A percentile compares a stretch with the other conserved stretches of the same genome.
These are phyloP conservation scores for Colletotrichum destructivum DNA, from an alignment of 2,329 filamentous ascomycete genomes.

Conservation along the genomic window DNA sequence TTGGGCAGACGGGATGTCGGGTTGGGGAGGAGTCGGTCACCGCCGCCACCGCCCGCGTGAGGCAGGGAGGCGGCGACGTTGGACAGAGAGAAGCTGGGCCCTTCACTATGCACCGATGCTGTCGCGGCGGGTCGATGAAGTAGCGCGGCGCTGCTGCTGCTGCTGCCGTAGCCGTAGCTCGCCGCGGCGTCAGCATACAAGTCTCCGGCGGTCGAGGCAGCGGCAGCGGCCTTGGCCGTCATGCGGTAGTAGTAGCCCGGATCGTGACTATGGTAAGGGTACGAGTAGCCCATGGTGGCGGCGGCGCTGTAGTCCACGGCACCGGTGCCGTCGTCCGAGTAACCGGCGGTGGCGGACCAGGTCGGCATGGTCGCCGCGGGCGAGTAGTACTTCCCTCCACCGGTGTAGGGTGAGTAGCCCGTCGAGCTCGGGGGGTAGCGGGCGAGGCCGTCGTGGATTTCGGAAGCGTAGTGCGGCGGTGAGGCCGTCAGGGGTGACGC, in stretches of 20 bases:
- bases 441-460: conserved; percentile 50
- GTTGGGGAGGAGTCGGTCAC: conserved; percentile 54
- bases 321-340: conserved; percentile 52
- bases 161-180: conserved; percentile 51
- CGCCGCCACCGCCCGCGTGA: conserved; percentile 47
- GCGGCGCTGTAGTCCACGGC: conserved; percentile 54
- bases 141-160: conserved; percentile 45
- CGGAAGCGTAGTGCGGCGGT: conserved; percentile 52
- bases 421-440: conserved; percentile 51
- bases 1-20: conserved; percentile 52
- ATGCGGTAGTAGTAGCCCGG: conserved; percentile 50
- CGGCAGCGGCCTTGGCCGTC: conserved; percentile 46
- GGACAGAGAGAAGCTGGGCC: conserved; percentile 58
- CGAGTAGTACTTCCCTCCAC: conserved; percentile 54
- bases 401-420: conserved; percentile 49
- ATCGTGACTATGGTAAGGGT: conserved; percentile 55
- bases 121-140: conserved; percentile 53
- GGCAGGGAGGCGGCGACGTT: conserved; percentile 59
- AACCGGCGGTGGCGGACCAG: conserved; percentile 51
- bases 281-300: conserved; percentile 50
- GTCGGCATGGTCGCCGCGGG: conserved; percentile 46
- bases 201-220: conserved; percentile 42
- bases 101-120: conserved; percentile 47
- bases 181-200: conserved; percentile 52
- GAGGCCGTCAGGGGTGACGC: conserved; percentile 48